Base-by-base conservation (phyloP, 805 yeast species). In the Ogataea dorogensis region DNA sequence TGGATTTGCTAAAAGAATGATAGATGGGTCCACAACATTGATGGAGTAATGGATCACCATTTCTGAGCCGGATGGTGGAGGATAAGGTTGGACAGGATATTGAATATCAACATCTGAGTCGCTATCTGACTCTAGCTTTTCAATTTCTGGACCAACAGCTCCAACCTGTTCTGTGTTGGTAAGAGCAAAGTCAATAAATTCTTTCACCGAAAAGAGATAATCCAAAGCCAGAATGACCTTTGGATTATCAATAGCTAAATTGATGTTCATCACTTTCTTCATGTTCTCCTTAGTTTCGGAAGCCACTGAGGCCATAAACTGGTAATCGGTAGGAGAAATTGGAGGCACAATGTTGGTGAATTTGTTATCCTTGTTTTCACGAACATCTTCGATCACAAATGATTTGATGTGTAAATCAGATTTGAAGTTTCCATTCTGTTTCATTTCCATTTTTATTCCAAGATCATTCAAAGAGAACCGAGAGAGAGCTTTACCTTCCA, bases 331-430 rank as follows among this genome's bases (percentile, higher is more conserved):
- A 22, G 78, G 73, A 7, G 69, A 61, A 2, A 75, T 70, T 17
- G 76, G 74, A 1, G 98, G 97, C 27, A 93, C 79, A 20, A 93
- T 77, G 42, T 89, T 83, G 0, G 83, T 73, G 61, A 86, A 91
- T 48, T 76, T 77, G 63, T 84, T 91, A 19, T 71, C 77, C 14
- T 73, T 73, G 5, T 64, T 63, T 16, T 61, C 58, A 46, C 98
- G 70, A 3, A 79, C 74, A 60, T 93, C 98, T 36, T 75, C 77
- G 3, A 89, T 83, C 2, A 81, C 76, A 49, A 93, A 82, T 0
- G 96, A 78, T 26, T 77, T 73, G 18, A 87, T 68, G 37, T 74
- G 75, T 7, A 87, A 50, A 35, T 79, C 80, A 0, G 89, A 75
- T 6, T 64, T 70, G 36, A 76, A 71, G 20, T 76, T 71, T 0